These are phyloP conservation scores for Xylariaceae sp. DNA, from an alignment of 2,329 filamentous ascomycete species.

Conservation along the genomic window DNA sequence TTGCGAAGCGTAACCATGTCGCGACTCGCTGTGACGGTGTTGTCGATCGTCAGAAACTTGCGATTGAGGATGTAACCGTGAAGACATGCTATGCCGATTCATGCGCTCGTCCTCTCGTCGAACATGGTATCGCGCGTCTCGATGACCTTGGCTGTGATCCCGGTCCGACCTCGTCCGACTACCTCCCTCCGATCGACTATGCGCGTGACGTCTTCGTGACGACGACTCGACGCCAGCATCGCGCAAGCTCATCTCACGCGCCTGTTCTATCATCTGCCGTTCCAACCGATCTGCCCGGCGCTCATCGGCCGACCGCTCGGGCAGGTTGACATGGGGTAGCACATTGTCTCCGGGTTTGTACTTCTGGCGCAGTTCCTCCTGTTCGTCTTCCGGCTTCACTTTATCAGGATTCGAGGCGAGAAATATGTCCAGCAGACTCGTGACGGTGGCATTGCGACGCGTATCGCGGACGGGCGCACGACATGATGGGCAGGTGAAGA, in stretches of 20 bases:
- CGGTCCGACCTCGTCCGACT: slow-evolving; percentile 32
- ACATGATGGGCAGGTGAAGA: slow-evolving; percentile 90
- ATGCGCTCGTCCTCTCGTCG: slow-evolving; percentile 31
- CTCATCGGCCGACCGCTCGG: slow-evolving; percentile 49
- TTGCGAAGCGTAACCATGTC: slow-evolving; percentile 39
- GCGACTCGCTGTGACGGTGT: slow-evolving; percentile 42
- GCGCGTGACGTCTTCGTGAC: slow-evolving; percentile 26
- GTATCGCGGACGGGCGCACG: slow-evolving; percentile 81
- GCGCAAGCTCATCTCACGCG: slow-evolving; percentile 67
- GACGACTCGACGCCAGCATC: slow-evolving; percentile 52
- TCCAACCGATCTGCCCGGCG: slow-evolving; percentile 60
- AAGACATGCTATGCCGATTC: slow-evolving; percentile 32
- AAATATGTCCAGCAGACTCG: slow-evolving; percentile 84
- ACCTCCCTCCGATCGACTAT: slow-evolving; percentile 29
- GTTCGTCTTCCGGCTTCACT: slow-evolving; percentile 65
- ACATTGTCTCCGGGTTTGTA: slow-evolving; percentile 82
- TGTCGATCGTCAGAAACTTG: slow-evolving; percentile 33
- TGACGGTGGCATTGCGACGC: slow-evolving; percentile 83
- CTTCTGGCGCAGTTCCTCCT: slow-evolving; percentile 65
- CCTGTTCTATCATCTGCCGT: slow-evolving; percentile 62
- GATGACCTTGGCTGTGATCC: slow-evolving; percentile 26
- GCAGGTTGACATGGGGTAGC: slow-evolving; percentile 55
- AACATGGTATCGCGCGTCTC: slow-evolving; percentile 26
- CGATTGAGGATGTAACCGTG: slow-evolving; percentile 37
- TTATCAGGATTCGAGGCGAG: slow-evolving; percentile 73